These are phyloP conservation scores for Nissolia schottii DNA, from an alignment of 306 rosid species.

Conservation along the genomic window DNA sequence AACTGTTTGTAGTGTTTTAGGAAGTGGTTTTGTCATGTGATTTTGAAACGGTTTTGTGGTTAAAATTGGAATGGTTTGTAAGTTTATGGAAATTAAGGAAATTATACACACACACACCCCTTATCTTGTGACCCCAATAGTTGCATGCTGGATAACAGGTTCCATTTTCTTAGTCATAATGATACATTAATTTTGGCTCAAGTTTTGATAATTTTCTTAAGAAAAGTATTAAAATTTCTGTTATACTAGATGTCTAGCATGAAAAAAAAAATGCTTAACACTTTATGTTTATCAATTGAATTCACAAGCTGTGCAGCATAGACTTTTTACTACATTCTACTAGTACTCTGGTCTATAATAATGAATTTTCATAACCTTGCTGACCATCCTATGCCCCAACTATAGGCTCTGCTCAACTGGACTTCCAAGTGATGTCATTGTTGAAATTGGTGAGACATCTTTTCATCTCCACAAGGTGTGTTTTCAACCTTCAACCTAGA, in stretches of 20 bases:
- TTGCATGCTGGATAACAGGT: too few species aligned
- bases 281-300: background rate
- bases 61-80: too few species aligned
- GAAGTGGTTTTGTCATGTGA: too few species aligned
- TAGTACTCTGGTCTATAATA: background rate
- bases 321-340: background rate
- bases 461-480: slow-evolving; percentile 92
- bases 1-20: too few species aligned
- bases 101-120: too few species aligned
- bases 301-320: background rate
- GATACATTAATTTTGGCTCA: background rate
- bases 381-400: slow-evolving; percentile 13
- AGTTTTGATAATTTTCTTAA: background rate
- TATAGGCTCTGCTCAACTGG: slow-evolving; percentile 84
- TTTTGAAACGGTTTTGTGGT: too few species aligned
- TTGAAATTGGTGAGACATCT: slow-evolving; percentile 70
- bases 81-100: too few species aligned
- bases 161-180: too few species aligned
- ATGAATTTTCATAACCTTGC: background rate
- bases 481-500: slow-evolving; percentile 9
- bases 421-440: slow-evolving; percentile 69
- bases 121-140: too few species aligned
- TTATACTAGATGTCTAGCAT: too few species aligned
- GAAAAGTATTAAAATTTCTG: background rate
- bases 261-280: too few species aligned